Conservation (phyloP, 257 asterid genomes). For the Primulina eburnea region DNA sequence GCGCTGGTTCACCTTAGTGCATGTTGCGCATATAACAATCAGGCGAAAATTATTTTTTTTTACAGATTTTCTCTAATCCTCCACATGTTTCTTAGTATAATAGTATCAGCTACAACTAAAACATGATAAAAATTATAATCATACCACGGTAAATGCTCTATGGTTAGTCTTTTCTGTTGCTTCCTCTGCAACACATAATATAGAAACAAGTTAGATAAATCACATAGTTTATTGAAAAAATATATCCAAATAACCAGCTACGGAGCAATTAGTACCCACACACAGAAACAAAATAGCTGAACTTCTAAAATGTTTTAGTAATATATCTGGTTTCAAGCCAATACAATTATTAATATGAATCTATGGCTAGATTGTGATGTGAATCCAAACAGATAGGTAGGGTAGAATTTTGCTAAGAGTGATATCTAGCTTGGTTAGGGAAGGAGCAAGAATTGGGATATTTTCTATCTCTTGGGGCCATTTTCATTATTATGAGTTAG, state of each 20-base stretch:
- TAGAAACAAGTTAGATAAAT: not conserved
- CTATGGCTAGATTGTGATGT: not conserved
- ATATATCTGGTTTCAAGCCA: not conserved
- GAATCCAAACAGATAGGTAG: too few species aligned
- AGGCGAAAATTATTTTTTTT: too few species aligned
- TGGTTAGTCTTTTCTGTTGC: slow-evolving; percentile 41
- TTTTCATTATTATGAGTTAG: too few species aligned
- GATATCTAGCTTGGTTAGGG: too few species aligned
- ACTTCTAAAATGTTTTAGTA: not conserved
- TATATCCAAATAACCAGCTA: slow-evolving; percentile 7
- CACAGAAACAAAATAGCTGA: slow-evolving; percentile 2
- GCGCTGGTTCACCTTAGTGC: not conserved
- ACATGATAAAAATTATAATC: slow-evolving; percentile 20
- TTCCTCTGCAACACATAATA: slow-evolving; percentile 48
- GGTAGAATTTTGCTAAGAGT: too few species aligned
- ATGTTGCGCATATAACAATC: not conserved
- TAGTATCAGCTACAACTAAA: slow-evolving; percentile 11
- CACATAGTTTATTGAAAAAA: not conserved
- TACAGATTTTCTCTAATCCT: not conserved
- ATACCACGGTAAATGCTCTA: slow-evolving; percentile 58
- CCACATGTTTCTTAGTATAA: not conserved
- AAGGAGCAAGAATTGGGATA: too few species aligned
- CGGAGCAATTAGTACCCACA: not conserved
- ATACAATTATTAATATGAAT: not conserved
- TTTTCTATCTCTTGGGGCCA: too few species aligned